phyloP scores from a whole-genome alignment of 75 land plant species.

The Sequoiadendron giganteum region DNA sequence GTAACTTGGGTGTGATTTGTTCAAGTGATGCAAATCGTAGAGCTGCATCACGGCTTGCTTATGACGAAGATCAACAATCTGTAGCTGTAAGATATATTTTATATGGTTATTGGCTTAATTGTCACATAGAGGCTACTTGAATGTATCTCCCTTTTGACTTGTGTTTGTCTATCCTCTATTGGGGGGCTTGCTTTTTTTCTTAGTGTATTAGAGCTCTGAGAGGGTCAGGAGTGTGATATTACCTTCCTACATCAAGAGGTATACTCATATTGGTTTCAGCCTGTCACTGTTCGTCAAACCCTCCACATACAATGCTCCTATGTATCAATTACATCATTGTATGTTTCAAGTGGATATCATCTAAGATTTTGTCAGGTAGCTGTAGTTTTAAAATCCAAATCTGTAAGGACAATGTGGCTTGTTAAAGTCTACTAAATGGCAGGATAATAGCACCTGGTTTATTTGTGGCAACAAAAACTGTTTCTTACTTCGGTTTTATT shows the following conservation, averaged over 20 bases:
- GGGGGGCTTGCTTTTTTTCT: not conserved
- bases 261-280: not conserved
- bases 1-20: conserved; percentile 44
- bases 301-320: not conserved
- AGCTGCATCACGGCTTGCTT: conserved; percentile 51
- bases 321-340: not conserved
- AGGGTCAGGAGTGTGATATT: not conserved
- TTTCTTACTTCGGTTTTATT: not conserved
- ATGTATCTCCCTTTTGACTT: not conserved
- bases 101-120: not conserved
- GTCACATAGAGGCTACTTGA: not conserved
- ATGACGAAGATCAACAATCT: conserved; percentile 90
- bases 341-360: not conserved
- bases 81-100: conserved; percentile 56
- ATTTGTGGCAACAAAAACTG: not conserved
- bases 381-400: not conserved
- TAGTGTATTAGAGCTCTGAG: not conserved
- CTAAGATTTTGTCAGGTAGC: not conserved
- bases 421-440: not conserved
- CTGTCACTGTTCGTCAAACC: not conserved
- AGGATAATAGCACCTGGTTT: not conserved
- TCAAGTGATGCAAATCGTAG: conserved; percentile 66
- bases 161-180: not conserved
- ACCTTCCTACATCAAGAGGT: not conserved
- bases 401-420: not conserved